Evolutionary conservation across 495 filamentous ascomycete species (phyloP).

Genomic region (Pyronema omphalodes): DNA sequence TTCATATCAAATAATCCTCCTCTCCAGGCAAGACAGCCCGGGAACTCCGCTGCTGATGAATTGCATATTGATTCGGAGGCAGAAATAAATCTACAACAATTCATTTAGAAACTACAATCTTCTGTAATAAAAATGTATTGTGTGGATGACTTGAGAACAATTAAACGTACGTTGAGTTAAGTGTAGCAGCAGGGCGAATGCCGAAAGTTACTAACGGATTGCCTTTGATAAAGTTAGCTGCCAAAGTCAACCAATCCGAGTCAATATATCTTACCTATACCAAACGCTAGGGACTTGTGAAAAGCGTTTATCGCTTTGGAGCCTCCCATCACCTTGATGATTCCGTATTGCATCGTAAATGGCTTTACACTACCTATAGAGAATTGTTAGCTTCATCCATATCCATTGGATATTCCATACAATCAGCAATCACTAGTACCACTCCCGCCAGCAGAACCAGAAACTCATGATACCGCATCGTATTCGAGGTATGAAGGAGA

Average conservation of each 20-base stretch:
- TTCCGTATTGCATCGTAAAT: not conserved
- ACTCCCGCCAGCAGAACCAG: too few relatives aligned
- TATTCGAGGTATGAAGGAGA: too few relatives aligned
- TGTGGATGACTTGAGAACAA: not conserved
- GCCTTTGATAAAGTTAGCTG: not conserved
- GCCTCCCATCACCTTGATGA: not conserved
- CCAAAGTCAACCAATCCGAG: not conserved
- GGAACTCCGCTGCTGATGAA: not conserved
- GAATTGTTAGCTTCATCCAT: too few relatives aligned
- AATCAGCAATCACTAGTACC: too few relatives aligned
- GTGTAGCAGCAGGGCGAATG: not conserved
- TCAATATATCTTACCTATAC: not conserved
- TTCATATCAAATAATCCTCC: conserved; percentile 14
- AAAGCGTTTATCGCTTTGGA: not conserved
- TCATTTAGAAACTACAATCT: not conserved
- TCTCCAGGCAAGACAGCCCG: conserved; percentile 15
- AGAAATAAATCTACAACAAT: not conserved
- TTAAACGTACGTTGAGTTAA: not conserved
- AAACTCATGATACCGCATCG: too few relatives aligned
- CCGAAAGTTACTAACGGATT: not conserved
- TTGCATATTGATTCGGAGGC: not conserved
- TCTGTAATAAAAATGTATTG: not conserved
- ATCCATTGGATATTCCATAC: too few relatives aligned
- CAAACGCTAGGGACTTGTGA: not conserved
- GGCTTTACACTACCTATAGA: not conserved